phyloP scores from a whole-genome alignment of 768 basidiomycete species.

The Boletus subcaerulescens region DNA sequence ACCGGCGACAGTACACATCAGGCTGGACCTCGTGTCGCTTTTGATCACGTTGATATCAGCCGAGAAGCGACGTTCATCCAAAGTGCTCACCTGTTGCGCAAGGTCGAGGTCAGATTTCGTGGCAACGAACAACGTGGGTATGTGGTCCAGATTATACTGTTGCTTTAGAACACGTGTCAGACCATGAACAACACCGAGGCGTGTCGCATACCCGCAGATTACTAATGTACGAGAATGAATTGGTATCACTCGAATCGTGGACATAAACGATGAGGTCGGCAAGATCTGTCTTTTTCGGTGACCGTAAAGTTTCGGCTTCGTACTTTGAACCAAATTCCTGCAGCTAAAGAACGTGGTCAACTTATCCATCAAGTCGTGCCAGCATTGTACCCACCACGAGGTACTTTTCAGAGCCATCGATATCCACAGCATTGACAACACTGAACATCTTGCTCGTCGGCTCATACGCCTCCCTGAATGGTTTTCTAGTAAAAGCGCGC shows the following conservation, averaged over 20 bases:
- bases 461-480: constrained; percentile 70
- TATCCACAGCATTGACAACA: constrained; percentile 94
- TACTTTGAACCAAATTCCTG: constrained; percentile 98
- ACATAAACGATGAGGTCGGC: constrained; percentile 96
- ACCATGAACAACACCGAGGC: neutral
- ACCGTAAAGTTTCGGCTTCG: constrained; percentile 86
- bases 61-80: neutral
- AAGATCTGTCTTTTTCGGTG: constrained; percentile 85
- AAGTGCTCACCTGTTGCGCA: constrained; percentile 73
- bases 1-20: constrained; percentile 89
- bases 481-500: constrained; percentile 81
- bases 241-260: constrained; percentile 96
- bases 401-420: constrained; percentile 93
- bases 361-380: neutral
- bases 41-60: constrained; percentile 11
- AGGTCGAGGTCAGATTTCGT: constrained; percentile 98
- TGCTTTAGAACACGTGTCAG: constrained; percentile 54
- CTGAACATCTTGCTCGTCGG: constrained; percentile 88
- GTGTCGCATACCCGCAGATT: constrained; percentile 73
- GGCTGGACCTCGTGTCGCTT: constrained; percentile 98
- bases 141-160: constrained; percentile 94
- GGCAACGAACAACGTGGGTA: constrained; percentile 96
- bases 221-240: constrained; percentile 98
- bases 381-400: constrained; percentile 70
- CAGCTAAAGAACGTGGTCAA: constrained; percentile 47